phyloP scores from a whole-genome alignment of 1,284 basidiomycete species.

The Gymnopus androsaceus region DNA sequence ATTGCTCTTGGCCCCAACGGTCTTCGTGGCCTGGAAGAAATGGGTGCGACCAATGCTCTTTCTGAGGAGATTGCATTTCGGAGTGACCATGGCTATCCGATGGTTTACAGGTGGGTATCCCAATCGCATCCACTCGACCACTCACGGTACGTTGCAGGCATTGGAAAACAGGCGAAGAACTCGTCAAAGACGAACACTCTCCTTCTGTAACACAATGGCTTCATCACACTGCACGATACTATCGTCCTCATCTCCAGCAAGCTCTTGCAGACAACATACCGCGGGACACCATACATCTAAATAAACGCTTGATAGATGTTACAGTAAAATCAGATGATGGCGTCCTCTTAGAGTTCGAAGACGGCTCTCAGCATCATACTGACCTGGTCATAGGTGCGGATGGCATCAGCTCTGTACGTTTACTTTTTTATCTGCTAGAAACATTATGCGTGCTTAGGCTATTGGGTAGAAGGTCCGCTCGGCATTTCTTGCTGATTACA shows the following conservation, averaged over 20 bases:
- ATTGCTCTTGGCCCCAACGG: slow-evolving; percentile 13
- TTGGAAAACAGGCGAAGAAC: slow-evolving; percentile 6
- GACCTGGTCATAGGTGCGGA: slow-evolving; percentile 12
- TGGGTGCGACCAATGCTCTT: slow-evolving; percentile 5
- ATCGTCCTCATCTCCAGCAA: slow-evolving; percentile 10
- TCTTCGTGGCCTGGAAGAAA: slow-evolving; percentile 10
- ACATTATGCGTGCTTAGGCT: neutral
- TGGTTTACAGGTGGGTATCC: slow-evolving; percentile 4
- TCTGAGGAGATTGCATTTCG: slow-evolving; percentile 7
- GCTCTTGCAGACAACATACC: slow-evolving; percentile 4
- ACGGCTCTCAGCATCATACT: slow-evolving; percentile 1
- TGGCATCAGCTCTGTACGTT: slow-evolving; percentile 8
- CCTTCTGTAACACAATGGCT: neutral
- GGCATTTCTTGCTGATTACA: neutral
- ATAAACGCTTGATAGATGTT: slow-evolving; percentile 1
- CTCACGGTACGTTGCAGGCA: neutral
- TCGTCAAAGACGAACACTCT: slow-evolving; percentile 9
- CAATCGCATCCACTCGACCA: neutral
- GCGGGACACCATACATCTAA: neutral
- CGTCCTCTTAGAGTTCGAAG: slow-evolving; percentile 5
- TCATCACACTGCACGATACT: slow-evolving; percentile 10
- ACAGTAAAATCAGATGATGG: neutral
- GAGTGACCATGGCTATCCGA: slow-evolving; percentile 10
- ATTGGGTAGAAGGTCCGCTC: neutral
- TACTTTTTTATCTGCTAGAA: neutral